Evolutionary conservation across 495 filamentous ascomycete species (phyloP), one percentile per base, ranked within the genome.

Genomic region (Jackrogersella multiformis): DNA sequence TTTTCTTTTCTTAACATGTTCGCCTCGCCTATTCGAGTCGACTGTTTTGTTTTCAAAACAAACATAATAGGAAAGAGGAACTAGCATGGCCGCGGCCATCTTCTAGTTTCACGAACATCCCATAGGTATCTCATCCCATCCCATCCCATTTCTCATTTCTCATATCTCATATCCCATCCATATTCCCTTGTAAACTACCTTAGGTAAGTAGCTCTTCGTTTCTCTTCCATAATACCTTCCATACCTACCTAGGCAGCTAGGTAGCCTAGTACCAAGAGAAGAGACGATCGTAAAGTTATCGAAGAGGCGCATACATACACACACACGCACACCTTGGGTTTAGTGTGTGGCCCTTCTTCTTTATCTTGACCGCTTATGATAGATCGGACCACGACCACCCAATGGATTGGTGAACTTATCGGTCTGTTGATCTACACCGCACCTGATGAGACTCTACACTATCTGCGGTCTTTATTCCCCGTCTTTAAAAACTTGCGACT

Each of bases 351-450:
- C 41, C 41, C 12, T 28, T 30, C 10, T 52, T 51, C 44, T 49
- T 39, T 70, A 58, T 74, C 70, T 75, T 73, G 73, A 73, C 70
- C 70, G 73, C 73, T 75, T 64, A 70, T 53, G 49, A 48, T 58
- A 68, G 64, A 69, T 70, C 66, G 66, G 60, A 64, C 63, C 55
- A 67, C 49, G 54, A 53, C 36, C 38, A 30, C 59, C 58, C 56
- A 70, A 56, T 68, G 51, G 42, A 39, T 38, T 39, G 48, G 48
- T 10, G 56, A 63, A 61, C 66, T 59, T 70, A 59, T 49, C 57
- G 56, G 62, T 66, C 62, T 62, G 38, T 71, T 58, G 64, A 70
- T 73, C 66, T 73, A 69, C 73, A 74, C 72, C 72, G 65, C 69
- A 72, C 72, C 38, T 62, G 63, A 45, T 58, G 56, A 55, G 26